Evolutionary conservation across 768 basidiomycete genomes (phyloP).

Genomic region (Kwoniella sp.): DNA sequence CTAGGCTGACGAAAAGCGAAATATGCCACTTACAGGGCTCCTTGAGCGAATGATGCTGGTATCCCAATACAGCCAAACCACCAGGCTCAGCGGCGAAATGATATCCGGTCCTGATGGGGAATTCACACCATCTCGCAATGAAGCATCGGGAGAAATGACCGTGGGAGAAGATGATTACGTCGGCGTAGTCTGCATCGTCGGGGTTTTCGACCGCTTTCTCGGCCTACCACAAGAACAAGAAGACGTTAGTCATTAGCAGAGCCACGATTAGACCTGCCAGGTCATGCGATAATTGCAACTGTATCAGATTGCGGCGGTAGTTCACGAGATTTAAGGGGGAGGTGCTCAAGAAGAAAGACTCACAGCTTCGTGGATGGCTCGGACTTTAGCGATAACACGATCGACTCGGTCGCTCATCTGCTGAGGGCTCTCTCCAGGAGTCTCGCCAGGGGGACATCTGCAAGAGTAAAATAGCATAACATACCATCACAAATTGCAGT

Average conservation of each 20-base stretch:
- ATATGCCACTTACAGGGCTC: slow-evolving; percentile 62
- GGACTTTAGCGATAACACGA: slow-evolving; percentile 68
- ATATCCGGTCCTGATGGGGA: slow-evolving; percentile 59
- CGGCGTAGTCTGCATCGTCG: slow-evolving; percentile 56
- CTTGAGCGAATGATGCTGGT: slow-evolving; percentile 75
- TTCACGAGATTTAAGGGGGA: too few relatives aligned
- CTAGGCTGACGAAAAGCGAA: too few relatives aligned
- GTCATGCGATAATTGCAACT: too few relatives aligned
- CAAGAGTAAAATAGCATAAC: background rate
- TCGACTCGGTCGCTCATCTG: slow-evolving; percentile 82
- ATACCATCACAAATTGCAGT: background rate
- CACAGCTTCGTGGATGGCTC: slow-evolving; percentile 50
- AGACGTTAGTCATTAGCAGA: too few relatives aligned
- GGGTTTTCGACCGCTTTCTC: slow-evolving; percentile 34
- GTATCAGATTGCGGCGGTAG: too few relatives aligned
- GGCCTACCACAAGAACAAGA: slow-evolving; percentile 23
- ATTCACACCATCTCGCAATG: slow-evolving; percentile 78
- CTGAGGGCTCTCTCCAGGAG: slow-evolving; percentile 72
- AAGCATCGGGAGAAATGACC: slow-evolving; percentile 67
- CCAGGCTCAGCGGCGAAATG: slow-evolving; percentile 84
- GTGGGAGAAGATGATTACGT: slow-evolving; percentile 87
- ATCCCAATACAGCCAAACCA: slow-evolving; percentile 76
- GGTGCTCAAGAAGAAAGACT: slow-evolving; percentile 14
- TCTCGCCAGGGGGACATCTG: slow-evolving; percentile 70
- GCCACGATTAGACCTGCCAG: too few relatives aligned